Percentiles rank a stretch among this genome's conserved stretches.
Conservation (phyloP, 208 protist species). For the Acanthamoeba divionensis region DNA sequence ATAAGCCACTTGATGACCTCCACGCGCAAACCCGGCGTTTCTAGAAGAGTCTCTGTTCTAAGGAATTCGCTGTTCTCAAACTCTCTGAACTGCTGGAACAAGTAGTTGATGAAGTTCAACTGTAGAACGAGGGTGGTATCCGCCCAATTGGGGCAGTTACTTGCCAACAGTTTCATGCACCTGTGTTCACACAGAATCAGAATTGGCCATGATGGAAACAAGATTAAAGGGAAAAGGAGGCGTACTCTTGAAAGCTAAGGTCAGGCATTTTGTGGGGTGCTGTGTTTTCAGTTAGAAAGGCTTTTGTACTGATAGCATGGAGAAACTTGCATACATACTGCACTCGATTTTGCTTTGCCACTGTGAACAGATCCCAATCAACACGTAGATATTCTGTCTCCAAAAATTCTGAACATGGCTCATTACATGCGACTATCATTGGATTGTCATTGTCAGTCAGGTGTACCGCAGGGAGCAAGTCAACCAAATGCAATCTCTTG, state of each 20-base stretch:
- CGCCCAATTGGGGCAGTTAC: neutral
- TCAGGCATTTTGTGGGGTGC: neutral
- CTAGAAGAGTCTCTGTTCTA: neutral
- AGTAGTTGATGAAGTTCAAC: conserved; percentile 33
- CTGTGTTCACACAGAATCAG: neutral
- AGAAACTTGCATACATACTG: conserved; percentile 47
- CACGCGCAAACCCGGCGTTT: neutral
- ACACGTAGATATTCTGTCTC: too few species aligned
- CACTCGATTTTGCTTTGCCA: conserved; percentile 1
- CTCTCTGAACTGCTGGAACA: conserved; percentile 15
- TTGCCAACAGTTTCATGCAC: neutral
- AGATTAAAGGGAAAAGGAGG: neutral
- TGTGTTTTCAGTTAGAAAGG: neutral
- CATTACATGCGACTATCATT: neutral
- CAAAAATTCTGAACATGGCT: too few species aligned
- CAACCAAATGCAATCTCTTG: neutral
- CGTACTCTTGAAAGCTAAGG: neutral
- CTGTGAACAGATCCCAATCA: too few species aligned
- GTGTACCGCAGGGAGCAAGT: neutral
- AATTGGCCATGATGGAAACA: neutral
- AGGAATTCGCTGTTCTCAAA: conserved; percentile 16
- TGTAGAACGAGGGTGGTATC: neutral
- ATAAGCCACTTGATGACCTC: conserved; percentile 11
- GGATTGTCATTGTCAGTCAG: conserved; percentile 9
- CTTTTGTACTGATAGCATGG: neutral